Percentiles rank a stretch among this genome's conserved stretches.
These are phyloP conservation scores for Coccomyxa sp. DNA, from an alignment of 139 green algal species.

Conservation along the genomic window DNA sequence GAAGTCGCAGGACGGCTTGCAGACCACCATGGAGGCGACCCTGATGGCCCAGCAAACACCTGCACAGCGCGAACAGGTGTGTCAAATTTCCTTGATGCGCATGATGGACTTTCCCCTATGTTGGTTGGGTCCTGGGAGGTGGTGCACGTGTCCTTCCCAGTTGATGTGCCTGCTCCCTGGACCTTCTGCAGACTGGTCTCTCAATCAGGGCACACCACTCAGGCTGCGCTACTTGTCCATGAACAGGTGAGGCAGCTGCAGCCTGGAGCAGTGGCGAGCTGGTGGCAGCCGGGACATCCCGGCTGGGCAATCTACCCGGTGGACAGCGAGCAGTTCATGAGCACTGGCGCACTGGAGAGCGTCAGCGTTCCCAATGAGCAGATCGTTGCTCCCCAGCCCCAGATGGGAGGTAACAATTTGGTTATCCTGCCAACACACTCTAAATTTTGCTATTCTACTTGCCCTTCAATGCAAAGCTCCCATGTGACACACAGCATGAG, in stretches of 20 bases:
- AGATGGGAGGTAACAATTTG: neutral
- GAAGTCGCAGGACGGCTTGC: conserved; percentile 38
- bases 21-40: conserved; percentile 68
- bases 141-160: no score
- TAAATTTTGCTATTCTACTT: no score
- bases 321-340: conserved; percentile 68
- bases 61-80: conserved; percentile 66
- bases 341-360: conserved; percentile 38
- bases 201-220: no score
- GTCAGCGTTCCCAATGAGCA: conserved; percentile 16
- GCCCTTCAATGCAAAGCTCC: no score
- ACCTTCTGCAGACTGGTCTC: no score
- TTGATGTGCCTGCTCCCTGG: no score
- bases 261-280: conserved; percentile 56
- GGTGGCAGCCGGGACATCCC: conserved; percentile 73
- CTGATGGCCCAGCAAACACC: conserved; percentile 63
- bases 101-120: no score
- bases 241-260: conserved; percentile 57
- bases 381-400: neutral
- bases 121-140: no score
- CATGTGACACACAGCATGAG: no score
- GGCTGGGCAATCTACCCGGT: conserved; percentile 81
- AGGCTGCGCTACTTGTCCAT: no score
- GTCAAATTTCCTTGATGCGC: neutral
- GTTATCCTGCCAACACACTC: neutral